A percentile compares a stretch with the other conserved stretches of the same genome.
These are phyloP conservation scores for Malbranchea zuffiana DNA, from an alignment of 2,329 filamentous ascomycete species.

Conservation along the genomic window DNA sequence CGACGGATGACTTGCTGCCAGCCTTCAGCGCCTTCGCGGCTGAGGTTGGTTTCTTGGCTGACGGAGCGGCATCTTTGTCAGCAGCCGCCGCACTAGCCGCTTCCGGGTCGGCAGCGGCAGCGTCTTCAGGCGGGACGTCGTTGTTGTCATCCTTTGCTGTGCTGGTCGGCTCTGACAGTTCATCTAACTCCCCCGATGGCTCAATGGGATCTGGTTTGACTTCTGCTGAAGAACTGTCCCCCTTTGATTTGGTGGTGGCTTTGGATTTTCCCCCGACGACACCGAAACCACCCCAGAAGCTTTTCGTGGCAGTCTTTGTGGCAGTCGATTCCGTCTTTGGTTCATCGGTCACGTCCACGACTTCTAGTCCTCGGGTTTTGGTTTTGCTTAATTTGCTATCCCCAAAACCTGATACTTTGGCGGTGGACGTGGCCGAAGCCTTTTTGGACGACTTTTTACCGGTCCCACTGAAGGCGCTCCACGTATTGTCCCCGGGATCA, in stretches of 20 bases:
- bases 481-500: constrained; percentile 28
- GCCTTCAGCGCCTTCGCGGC: constrained; percentile 31
- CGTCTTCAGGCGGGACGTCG: constrained; percentile 26
- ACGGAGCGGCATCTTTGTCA: constrained; percentile 29
- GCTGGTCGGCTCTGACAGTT: constrained; percentile 1
- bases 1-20: constrained; percentile 36
- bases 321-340: constrained; percentile 24
- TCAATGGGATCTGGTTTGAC: background rate
- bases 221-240: background rate
- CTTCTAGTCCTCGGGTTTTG: constrained; percentile 19
- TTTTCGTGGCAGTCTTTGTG: background rate
- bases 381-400: constrained; percentile 23
- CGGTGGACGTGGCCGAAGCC: constrained; percentile 22
- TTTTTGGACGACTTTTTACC: constrained; percentile 32
- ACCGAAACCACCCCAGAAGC: constrained; percentile 7
- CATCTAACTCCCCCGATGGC: too few relatives aligned
- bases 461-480: constrained; percentile 26
- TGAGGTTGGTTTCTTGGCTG: constrained; percentile 32
- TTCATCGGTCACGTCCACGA: constrained; percentile 18
- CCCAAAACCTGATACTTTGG: constrained; percentile 19
- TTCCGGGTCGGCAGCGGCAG: constrained; percentile 23
- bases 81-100: constrained; percentile 25
- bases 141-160: constrained; percentile 22
- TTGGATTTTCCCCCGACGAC: too few relatives aligned
- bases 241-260: constrained; percentile 6